Percentiles rank a stretch among this genome's conserved stretches.
Evolutionary conservation across 495 filamentous ascomycete genomes (phyloP).

Genomic region (Massariosphaeria phaeospora): DNA sequence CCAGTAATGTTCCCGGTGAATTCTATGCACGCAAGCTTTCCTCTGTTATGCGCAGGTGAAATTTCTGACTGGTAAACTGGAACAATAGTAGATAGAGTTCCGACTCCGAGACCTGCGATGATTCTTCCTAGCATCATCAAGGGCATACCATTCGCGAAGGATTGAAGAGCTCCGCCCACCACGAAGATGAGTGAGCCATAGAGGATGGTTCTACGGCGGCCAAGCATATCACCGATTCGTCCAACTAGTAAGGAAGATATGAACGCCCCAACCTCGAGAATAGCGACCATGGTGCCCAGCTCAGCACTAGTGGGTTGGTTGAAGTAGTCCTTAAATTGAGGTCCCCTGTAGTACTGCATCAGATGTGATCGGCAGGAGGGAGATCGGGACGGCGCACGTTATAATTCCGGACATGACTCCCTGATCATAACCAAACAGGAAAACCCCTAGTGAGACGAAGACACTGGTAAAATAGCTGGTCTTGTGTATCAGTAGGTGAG

Average conservation of each 20-base stretch:
- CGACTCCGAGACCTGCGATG: slow-evolving; percentile 88
- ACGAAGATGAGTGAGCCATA: slow-evolving; percentile 93
- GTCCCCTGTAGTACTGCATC: slow-evolving; percentile 52
- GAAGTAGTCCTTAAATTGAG: slow-evolving; percentile 86
- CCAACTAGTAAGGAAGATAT: slow-evolving; percentile 87
- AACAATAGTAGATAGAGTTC: slow-evolving; percentile 92
- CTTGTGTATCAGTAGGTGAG: slow-evolving; percentile 7
- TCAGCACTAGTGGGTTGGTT: slow-evolving; percentile 75
- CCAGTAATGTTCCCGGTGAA: slow-evolving; percentile 96
- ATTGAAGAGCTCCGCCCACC: slow-evolving; percentile 80
- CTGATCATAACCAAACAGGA: slow-evolving; percentile 98
- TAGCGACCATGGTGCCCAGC: slow-evolving; percentile 93
- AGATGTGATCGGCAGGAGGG: slow-evolving; percentile 13
- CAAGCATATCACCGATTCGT: slow-evolving; percentile 84
- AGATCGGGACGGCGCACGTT: slow-evolving; percentile 58
- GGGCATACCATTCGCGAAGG: slow-evolving; percentile 71
- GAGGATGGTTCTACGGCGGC: slow-evolving; percentile 82
- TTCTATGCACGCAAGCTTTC: slow-evolving; percentile 94
- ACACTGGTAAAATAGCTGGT: slow-evolving; percentile 92
- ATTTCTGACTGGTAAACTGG: slow-evolving; percentile 98
- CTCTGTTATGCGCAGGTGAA: slow-evolving; percentile 90
- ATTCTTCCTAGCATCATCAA: slow-evolving; percentile 93
- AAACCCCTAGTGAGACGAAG: slow-evolving; percentile 96
- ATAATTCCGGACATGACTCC: slow-evolving; percentile 99
- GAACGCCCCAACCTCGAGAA: slow-evolving; percentile 89